Base-by-base conservation (phyloP, 2,329 filamentous ascomycete genomes). In the Cladobotryum protrusum region DNA sequence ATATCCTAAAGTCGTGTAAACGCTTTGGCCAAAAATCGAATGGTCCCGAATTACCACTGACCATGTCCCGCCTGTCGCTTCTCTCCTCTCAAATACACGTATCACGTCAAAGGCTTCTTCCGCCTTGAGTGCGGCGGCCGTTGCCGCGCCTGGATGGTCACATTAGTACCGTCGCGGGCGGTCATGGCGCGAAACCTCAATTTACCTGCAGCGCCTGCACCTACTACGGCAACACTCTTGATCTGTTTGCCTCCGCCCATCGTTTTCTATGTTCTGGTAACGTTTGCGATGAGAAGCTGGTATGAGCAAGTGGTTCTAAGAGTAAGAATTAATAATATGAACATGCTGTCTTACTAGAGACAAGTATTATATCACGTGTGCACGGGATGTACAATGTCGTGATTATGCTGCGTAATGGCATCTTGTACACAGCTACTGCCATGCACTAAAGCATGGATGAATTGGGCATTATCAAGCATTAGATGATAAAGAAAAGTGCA, bases 31-130 rank as follows among this genome's bases (percentile, higher is more conserved):
- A 2, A 29, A 29, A 29, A 29, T 29, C 2, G 24, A 29, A 29
- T 8, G 6, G 24, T 9, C 7, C 24, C 11, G 2, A 4, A 29
- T 29, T 29, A 29, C 6, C 24, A 29, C 51, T 45, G 54, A 74
- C 72, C 73, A 76, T 57, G 72, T 74, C 14, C 73, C 73, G 1
- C 73, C 73, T 0, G 73, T 55, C 0, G 66, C 64, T 44, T 70
- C 71, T 14, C 72, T 59, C 9, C 68, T 57, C 48, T 76, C 70
- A 59, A 72, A 75, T 0, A 75, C 68, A 2, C 59, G 61, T 8
- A 73, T 72, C 0, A 56, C 57, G 8, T 73, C 66, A 56, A 71
- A 74, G 41, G 66, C 72, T 9, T 69, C 67, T 56, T 75, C 72
- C 0, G 71, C 67, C 29, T 71, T 67, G 12, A 78, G 62, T 1